Percentiles rank a stretch among this genome's conserved stretches.
phyloP scores from a whole-genome alignment of 129 eudicot species.

The Artemisia annua region DNA sequence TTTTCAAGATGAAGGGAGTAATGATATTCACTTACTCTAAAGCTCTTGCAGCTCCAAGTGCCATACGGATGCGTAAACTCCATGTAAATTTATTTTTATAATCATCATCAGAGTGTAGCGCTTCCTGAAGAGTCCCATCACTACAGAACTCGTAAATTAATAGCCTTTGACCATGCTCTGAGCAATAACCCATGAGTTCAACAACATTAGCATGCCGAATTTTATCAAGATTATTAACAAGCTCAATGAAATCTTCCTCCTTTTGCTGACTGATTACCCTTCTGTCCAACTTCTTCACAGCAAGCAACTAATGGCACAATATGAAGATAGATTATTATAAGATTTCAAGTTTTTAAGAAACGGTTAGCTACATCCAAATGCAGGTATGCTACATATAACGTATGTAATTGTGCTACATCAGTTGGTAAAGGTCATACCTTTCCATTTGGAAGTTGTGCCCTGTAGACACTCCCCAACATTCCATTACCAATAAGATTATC shows the following conservation, averaged over 20 bases:
- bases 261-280: constrained; percentile 68
- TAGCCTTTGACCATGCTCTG: constrained; percentile 87
- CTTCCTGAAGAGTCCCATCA: constrained; percentile 77
- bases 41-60: constrained; percentile 99
- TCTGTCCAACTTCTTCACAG: constrained; percentile 87
- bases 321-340: constrained; percentile 20
- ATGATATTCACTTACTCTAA: constrained; percentile 63
- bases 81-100: constrained; percentile 72
- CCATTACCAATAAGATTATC: constrained; percentile 86
- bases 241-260: constrained; percentile 83
- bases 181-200: constrained; percentile 89
- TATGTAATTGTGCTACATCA: not conserved
- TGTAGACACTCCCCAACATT: constrained; percentile 86
- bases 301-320: constrained; percentile 62
- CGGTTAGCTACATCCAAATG: not conserved
- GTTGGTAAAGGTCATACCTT: constrained; percentile 46
- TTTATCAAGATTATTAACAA: constrained; percentile 70
- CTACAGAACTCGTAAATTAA: constrained; percentile 79
- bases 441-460: constrained; percentile 88
- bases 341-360: constrained; percentile 4
- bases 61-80: constrained; percentile 88
- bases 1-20: too few relatives aligned
- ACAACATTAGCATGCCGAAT: constrained; percentile 93
- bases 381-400: not conserved
- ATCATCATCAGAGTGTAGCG: constrained; percentile 83